These are phyloP conservation scores for Verticillium nonalfalfae DNA, from an alignment of 2,329 filamentous ascomycete species.

Conservation along the genomic window DNA sequence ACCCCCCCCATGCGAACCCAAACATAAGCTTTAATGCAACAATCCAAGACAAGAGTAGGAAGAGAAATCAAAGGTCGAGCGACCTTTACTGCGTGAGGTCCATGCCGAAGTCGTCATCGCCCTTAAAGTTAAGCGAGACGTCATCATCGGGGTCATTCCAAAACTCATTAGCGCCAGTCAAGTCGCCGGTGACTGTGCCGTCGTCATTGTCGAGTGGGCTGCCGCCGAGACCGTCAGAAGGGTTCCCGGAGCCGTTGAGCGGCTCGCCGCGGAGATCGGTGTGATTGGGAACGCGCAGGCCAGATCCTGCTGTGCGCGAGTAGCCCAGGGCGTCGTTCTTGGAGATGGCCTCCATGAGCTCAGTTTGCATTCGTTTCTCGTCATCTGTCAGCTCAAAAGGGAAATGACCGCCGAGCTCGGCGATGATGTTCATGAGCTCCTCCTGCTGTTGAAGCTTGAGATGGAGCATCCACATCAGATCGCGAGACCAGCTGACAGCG, in stretches of 20 bases:
- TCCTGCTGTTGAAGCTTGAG: conserved; percentile 85
- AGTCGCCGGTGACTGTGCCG: conserved; percentile 33
- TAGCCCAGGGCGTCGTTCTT: conserved; percentile 85
- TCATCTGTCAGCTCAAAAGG: conserved; percentile 85
- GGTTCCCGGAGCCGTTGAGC: conserved; percentile 41
- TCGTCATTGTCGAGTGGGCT: conserved; percentile 41
- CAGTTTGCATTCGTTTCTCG: conserved; percentile 90
- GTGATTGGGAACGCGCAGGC: conserved; percentile 85
- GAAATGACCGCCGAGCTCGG: conserved; percentile 65
- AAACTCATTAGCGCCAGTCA: conserved; percentile 48
- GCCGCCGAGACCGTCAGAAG: conserved; percentile 37
- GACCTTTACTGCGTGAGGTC: conserved; percentile 47
- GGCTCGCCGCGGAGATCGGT: conserved; percentile 86
- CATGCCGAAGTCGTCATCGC: conserved; percentile 92
- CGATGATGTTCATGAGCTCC: conserved; percentile 71
- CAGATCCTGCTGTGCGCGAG: conserved; percentile 74
- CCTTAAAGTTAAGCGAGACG: conserved; percentile 71
- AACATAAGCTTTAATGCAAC: conserved; percentile 6
- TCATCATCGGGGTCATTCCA: conserved; percentile 68
- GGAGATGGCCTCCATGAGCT: conserved; percentile 79
- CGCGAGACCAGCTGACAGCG: conserved; percentile 92
- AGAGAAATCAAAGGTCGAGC: conserved; percentile 2
- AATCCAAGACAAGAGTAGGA: conserved; percentile 14
- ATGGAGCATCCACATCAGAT: conserved; percentile 95
- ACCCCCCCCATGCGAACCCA: not conserved